These are phyloP conservation scores for Microascus cirrosus DNA, from an alignment of 2,329 filamentous ascomycete species.

Conservation along the genomic window DNA sequence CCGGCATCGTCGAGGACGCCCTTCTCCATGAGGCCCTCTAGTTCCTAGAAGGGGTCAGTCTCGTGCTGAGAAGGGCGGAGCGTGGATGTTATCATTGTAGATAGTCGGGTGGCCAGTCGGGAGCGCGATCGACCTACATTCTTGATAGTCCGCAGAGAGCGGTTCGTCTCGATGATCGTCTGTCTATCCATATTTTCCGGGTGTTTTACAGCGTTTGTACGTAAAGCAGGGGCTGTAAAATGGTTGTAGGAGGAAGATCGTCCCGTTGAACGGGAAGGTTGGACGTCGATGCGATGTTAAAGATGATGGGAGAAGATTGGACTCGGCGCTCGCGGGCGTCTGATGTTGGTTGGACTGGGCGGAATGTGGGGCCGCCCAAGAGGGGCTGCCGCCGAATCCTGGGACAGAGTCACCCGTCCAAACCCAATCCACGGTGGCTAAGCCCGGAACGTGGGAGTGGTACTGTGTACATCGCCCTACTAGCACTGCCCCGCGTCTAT, in stretches of 20 bases:
- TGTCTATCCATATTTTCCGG: conserved; percentile 37
- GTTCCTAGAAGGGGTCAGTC: conserved; percentile 51
- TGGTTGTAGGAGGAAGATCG: background rate
- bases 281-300: background rate
- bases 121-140: conserved; percentile 43
- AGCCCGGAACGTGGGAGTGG: background rate
- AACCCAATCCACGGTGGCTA: no score
- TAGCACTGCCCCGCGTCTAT: background rate
- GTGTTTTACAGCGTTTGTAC: background rate
- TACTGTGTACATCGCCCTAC: background rate
- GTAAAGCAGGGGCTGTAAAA: background rate
- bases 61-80: background rate
- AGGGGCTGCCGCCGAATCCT: background rate
- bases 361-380: background rate
- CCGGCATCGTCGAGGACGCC: conserved; percentile 65
- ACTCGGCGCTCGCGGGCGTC: background rate
- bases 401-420: background rate
- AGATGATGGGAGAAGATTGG: background rate
- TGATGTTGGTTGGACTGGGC: background rate
- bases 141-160: conserved; percentile 79
- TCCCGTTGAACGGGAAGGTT: background rate
- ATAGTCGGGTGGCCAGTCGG: background rate
- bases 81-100: background rate
- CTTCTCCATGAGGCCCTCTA: conserved; percentile 78
- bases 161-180: conserved; percentile 60